These are phyloP conservation scores for Apophysomyces elegans DNA, from an alignment of 371 early-diverging fungal genomes.

Conservation along the genomic window DNA sequence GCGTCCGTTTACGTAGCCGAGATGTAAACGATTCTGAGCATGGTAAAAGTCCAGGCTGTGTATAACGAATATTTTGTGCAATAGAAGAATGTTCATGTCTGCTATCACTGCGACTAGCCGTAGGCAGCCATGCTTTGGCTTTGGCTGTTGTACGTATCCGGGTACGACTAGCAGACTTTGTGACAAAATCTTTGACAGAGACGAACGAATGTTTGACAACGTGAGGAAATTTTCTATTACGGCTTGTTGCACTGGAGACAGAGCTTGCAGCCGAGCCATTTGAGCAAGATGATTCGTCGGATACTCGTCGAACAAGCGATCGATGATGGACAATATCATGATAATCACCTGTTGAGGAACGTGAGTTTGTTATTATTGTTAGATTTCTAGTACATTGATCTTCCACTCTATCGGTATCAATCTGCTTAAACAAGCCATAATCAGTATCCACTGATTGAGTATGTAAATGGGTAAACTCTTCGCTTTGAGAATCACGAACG, in stretches of 20 bases:
- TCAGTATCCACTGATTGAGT: not conserved
- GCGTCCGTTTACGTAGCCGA: slow-evolving; percentile 27
- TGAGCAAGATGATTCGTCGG: slow-evolving; percentile 45
- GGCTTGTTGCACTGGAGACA: slow-evolving; percentile 46
- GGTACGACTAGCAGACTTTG: slow-evolving; percentile 5
- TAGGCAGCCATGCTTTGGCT: slow-evolving; percentile 13
- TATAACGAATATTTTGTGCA: not conserved
- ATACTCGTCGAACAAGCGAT: slow-evolving; percentile 2
- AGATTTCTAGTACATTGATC: not conserved
- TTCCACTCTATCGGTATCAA: not conserved
- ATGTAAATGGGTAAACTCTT: not conserved
- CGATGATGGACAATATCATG: not conserved
- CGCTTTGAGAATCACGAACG: not conserved
- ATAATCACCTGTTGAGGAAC: slow-evolving; percentile 1
- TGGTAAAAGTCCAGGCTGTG: not conserved
- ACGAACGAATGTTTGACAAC: slow-evolving; percentile 42
- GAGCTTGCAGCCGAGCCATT: slow-evolving; percentile 43
- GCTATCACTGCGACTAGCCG: not conserved
- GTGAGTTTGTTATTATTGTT: not conserved
- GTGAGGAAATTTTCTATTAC: slow-evolving; percentile 39
- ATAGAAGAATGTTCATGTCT: not conserved
- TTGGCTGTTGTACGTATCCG: slow-evolving; percentile 23
- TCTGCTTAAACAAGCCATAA: not conserved
- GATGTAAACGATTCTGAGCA: slow-evolving; percentile 22
- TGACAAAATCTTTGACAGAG: slow-evolving; percentile 40